Base-by-base conservation (phyloP, 139 green algal genomes). In the Coccomyxa sp. region DNA sequence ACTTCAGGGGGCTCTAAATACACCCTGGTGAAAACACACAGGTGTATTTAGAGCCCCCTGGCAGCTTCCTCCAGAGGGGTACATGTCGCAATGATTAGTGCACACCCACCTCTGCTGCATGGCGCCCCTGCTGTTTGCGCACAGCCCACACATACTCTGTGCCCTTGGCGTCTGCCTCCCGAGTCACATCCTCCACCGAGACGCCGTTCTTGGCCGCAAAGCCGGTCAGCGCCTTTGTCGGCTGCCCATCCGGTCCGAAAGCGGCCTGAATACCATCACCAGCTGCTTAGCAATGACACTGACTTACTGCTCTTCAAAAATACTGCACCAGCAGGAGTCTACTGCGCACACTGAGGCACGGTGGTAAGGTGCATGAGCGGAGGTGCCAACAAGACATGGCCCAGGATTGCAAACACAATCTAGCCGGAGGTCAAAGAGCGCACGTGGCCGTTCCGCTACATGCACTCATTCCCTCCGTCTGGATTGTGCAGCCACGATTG, bases 141-240 rank as follows among this genome's bases (percentile, higher is more conserved):
- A 38, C 31, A 75, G 89, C 96, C 77, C 86, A 99, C 30, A 96
- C 91, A 86, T 99, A 99, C 88, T 99, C 95, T 58, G 93, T 90
- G 10, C 95, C 95, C 88, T 98, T 98, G 63, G 87, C 88, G 82
- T 98, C 95, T 0, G 89, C 87, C 83, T 95, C 90, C 0, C 76
- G 30, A 14, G 83, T 86, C 13, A 98, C 86, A 0, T 83, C 76
- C 0, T 82, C 88, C 1, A 83, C 18, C 0, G 85, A 30, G 17
- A 96, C 90, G 17, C 93, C 94, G 76, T 96, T 97, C 88, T 98
- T 99, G 59, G 87, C 91, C 87, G 92, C 97, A 88, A 99, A 99
- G 38, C 97, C 97, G 76, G 95, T 82, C 77, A 97, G 89, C 7
- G 97, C 96, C 87, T 97, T 97, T 78, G 92, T 98, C 76, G 95